Percentiles rank a stretch among this genome's conserved stretches.
Evolutionary conservation across 352 stramenopile genomes (phyloP).

Genomic region (Pseudoperonospora humuli): DNA sequence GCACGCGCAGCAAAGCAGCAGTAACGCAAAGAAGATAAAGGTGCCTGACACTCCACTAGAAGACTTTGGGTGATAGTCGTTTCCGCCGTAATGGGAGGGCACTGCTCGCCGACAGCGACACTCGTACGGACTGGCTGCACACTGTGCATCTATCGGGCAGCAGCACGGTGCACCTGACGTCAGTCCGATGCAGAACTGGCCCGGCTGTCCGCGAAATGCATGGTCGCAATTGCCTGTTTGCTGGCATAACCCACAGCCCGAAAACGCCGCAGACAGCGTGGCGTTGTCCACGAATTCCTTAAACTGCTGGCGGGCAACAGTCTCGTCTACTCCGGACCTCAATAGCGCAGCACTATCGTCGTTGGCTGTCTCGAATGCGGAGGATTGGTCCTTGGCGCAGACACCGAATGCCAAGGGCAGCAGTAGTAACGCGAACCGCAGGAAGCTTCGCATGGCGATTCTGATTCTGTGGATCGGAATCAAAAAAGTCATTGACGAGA

Average conservation of each 20-base stretch:
- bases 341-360: constrained; percentile 3
- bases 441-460: constrained; percentile 1
- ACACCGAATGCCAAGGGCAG: constrained; percentile 9
- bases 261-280: constrained; percentile 39
- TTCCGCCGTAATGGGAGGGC: constrained; percentile 12
- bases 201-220: constrained; percentile 45
- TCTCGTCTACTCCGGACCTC: background rate
- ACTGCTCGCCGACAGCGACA: constrained; percentile 40
- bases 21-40: constrained; percentile 31
- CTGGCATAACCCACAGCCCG: constrained; percentile 54
- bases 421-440: constrained; percentile 10
- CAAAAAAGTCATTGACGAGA: background rate
- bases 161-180: constrained; percentile 49
- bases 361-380: background rate
- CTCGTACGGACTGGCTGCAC: constrained; percentile 44
- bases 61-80: constrained; percentile 24
- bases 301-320: constrained; percentile 1
- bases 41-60: constrained; percentile 23
- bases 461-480: background rate
- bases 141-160: constrained; percentile 50
- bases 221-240: constrained; percentile 52
- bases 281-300: constrained; percentile 27
- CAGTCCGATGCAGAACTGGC: constrained; percentile 60
- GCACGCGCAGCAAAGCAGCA: constrained; percentile 47
- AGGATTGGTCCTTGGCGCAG: constrained; percentile 1